phyloP scores from a whole-genome alignment of 441 rosid genomes.

The Breynia disticha region DNA sequence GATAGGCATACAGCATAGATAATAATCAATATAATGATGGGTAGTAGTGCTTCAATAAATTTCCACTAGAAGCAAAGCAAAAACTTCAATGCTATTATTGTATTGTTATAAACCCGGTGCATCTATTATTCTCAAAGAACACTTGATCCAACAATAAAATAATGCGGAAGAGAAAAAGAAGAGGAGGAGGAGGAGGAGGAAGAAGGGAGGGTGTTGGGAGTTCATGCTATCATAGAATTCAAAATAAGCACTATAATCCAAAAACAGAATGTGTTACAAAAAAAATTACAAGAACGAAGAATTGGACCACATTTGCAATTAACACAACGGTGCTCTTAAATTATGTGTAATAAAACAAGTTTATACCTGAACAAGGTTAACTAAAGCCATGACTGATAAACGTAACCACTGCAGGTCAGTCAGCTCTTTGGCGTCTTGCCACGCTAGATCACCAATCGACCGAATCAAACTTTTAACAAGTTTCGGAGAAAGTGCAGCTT shows the following conservation, averaged over 20 bases:
- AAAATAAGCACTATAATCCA: background rate
- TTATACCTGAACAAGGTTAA: conserved; percentile 83
- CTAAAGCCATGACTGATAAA: conserved; percentile 57
- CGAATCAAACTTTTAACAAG: conserved; percentile 73
- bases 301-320: too few species aligned
- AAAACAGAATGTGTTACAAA: background rate
- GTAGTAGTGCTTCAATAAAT: background rate
- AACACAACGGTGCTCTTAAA: too few species aligned
- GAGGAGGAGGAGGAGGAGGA: background rate
- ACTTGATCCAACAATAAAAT: too few species aligned
- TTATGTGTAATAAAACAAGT: background rate
- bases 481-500: conserved; percentile 58
- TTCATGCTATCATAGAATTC: background rate
- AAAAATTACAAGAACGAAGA: too few species aligned
- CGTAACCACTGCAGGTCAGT: conserved; percentile 66
- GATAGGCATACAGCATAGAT: conserved; percentile 11
- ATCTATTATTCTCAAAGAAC: background rate
- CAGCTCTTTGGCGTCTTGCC: conserved; percentile 54
- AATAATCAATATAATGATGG: conserved; percentile 1
- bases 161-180: background rate
- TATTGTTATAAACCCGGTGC: background rate
- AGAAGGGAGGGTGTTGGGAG: too few species aligned
- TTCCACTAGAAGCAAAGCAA: conserved; percentile 1
- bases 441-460: conserved; percentile 58
- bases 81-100: background rate